Conservation (phyloP, 257 asterid species). For the Nicotiana attenuata region DNA sequence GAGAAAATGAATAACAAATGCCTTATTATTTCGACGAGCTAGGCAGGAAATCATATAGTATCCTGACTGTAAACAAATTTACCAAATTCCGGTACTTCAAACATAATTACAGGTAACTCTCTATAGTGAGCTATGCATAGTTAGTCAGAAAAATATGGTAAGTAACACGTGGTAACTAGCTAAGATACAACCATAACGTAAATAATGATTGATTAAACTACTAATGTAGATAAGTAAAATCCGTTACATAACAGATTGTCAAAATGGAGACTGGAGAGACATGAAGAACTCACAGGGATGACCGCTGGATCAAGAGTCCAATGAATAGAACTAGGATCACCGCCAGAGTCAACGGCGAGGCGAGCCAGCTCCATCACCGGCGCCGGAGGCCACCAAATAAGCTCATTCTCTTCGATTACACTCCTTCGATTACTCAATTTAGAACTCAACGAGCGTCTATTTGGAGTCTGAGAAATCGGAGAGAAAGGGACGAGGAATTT, state of each 20-base stretch:
- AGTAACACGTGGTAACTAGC: too few relatives aligned
- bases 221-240: too few relatives aligned
- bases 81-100: too few relatives aligned
- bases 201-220: too few relatives aligned
- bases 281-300: constrained; percentile 39
- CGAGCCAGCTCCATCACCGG: constrained; percentile 83
- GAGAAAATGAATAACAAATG: too few relatives aligned
- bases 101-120: too few relatives aligned
- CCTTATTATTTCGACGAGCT: too few relatives aligned
- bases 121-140: too few relatives aligned
- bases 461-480: constrained; percentile 11
- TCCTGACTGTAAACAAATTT: too few relatives aligned
- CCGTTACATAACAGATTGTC: not conserved
- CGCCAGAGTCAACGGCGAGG: constrained; percentile 75
- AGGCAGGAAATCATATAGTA: too few relatives aligned
- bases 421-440: constrained; percentile 11
- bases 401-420: constrained; percentile 30
- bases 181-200: too few relatives aligned
- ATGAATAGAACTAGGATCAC: constrained; percentile 68
- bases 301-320: constrained; percentile 64
- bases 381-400: constrained; percentile 68
- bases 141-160: too few relatives aligned
- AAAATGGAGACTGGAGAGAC: not conserved
- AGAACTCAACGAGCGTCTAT: constrained; percentile 32
- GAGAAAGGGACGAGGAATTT: constrained; percentile 64